Evolutionary conservation across 768 basidiomycete species (phyloP), one percentile per base, ranked within the genome.

Genomic region (Suillus paluster): DNA sequence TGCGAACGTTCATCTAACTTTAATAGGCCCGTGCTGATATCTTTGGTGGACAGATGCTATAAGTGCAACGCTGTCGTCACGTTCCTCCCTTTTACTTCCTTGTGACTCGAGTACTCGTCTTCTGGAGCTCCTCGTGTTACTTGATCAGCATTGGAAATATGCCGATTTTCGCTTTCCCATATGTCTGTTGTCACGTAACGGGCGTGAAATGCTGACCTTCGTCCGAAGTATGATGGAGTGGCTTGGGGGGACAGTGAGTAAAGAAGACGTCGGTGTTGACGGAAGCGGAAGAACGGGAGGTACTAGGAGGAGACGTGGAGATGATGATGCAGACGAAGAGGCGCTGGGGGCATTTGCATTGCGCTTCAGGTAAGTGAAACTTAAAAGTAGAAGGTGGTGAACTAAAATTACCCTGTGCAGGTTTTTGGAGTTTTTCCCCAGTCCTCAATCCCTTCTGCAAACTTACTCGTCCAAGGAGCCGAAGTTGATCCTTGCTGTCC

Each of bases 211-310:
- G 90, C 76, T 97, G 39, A 90, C 92, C 1, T 94, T 95, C 70
- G 93, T 97, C 30, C 80, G 95, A 62, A 96, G 93, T 80, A 91
- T 99, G 92, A 97, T 97, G 86, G 97, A 99, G 73, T 99, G 96
- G 95, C 86, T 99, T 64, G 97, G 97, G 11, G 97, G 97, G 1
- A 95, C 93, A 15, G 88, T 97, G 58, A 93, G 89, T 68, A 94
- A 94, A 70, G 94, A 95, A 68, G 95, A 97, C 64, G 91, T 93
- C 1, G 90, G 93, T 3, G 93, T 92, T 71, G 90, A 92, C 34
- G 86, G 84, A 8, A 81, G 81, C 30, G 80, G 83, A 36, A 81
- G 82, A 50, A 81, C 81, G 21, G 81, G 83, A 42, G 81, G 84
- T 45, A 78, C 80, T 57, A 78, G 80, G 61, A 71, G 82, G 64